Base-by-base conservation (phyloP, 306 rosid species). In the Dryas octopetala region DNA sequence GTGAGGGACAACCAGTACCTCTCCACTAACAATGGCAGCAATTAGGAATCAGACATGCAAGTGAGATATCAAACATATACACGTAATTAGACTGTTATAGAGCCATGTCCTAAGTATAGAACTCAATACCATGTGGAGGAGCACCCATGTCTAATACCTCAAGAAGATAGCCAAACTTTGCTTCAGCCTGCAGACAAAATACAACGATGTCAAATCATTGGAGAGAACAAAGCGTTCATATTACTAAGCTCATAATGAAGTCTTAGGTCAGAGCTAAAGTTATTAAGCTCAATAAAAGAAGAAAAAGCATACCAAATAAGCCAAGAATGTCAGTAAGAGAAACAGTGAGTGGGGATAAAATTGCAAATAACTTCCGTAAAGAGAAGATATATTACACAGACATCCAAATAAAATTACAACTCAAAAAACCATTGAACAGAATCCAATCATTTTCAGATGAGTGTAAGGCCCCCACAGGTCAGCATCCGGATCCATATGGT, bases 141-240 rank as follows among this genome's bases (percentile, higher is more conserved):
- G 97, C 99, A 62, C 97, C 99, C 97, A 92, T 95, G 92, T 92
- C 99, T 60, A 95, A 82, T 26, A 97, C 99, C 82, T 95, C 99
- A 47, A 95, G 91, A 81, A 95, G 96, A 80, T 90, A 90, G 38
- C 97, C 97, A 74, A 95, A 92, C 90, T 95, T 92, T 0, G 89
- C 91, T 85, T 95, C 99, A 58, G 97, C 99, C 97, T 92, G 92
- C 50, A 82, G 64, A 60, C 71, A 67, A 23, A 74, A 70, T 23
- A 49, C 28, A 76, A 62, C 26, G 57, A 54, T 5, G 4, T 61
- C 76, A 81, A 40, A 69, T 73, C 66, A 74, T 41, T 67, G 51
- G 65, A 11, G 57, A 71, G 72, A 54, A 66, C 48, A 38, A 17
- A 16, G 50, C 5, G 52, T 32, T 61, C 60, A 48, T 65, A 65